Evolutionary conservation across 139 green algal genomes (phyloP).

Genomic region (Nannochloris sp.): DNA sequence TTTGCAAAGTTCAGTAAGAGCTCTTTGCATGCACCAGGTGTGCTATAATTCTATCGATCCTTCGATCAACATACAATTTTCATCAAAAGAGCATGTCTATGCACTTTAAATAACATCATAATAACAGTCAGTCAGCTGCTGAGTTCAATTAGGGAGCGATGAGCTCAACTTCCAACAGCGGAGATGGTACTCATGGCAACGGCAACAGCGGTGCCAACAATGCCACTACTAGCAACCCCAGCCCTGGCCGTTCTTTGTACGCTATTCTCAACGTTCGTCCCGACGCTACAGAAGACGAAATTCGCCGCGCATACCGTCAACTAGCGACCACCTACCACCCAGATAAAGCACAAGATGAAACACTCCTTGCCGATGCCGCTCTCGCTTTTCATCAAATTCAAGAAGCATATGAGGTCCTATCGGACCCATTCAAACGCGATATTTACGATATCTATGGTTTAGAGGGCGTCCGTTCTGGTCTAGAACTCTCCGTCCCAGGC

Average conservation of each 20-base stretch:
- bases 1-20: too few relatives aligned
- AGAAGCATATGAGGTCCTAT: slow-evolving; percentile 46
- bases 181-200: too few relatives aligned
- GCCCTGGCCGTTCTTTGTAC: slow-evolving; percentile 8
- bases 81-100: too few relatives aligned
- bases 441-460: slow-evolving; percentile 53
- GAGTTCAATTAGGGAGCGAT: too few relatives aligned
- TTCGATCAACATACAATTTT: too few relatives aligned
- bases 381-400: slow-evolving; percentile 34
- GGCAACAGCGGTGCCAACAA: too few relatives aligned
- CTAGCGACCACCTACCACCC: slow-evolving; percentile 44
- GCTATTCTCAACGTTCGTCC: slow-evolving; percentile 12
- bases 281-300: slow-evolving; percentile 21
- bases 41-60: too few relatives aligned
- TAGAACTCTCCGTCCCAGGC: slow-evolving; percentile 21
- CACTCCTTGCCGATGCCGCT: slow-evolving; percentile 18
- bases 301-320: slow-evolving; percentile 27
- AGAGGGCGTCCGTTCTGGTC: slow-evolving; percentile 33
- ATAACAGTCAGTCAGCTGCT: too few relatives aligned
- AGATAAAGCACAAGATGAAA: slow-evolving; percentile 35
- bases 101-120: too few relatives aligned
- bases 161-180: too few relatives aligned
- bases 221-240: too few relatives aligned
- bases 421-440: slow-evolving; percentile 28
- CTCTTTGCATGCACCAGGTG: too few relatives aligned